A percentile compares a stretch with the other conserved stretches of the same genome.
Conservation (phyloP, 257 asterid genomes). For the Ilex asprella region DNA sequence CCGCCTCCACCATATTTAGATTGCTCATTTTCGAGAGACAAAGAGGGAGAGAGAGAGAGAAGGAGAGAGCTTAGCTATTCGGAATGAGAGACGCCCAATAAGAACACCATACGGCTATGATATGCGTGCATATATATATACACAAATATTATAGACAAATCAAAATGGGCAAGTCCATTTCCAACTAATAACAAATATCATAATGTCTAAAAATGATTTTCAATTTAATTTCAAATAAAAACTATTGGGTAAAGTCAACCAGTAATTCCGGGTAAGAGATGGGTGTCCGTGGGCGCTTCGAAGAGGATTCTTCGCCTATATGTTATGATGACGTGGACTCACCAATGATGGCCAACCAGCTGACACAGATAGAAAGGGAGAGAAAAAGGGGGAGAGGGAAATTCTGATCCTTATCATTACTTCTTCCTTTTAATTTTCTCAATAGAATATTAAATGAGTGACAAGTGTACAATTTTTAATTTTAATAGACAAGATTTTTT, state of each 20-base stretch:
- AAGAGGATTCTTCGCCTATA: slow-evolving; percentile 18
- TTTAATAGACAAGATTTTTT: too few relatives aligned
- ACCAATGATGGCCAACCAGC: slow-evolving; percentile 12
- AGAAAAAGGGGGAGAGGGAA: too few relatives aligned
- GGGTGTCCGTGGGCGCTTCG: slow-evolving; percentile 19
- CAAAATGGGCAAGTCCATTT: too few relatives aligned
- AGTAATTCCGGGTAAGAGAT: slow-evolving; percentile 24
- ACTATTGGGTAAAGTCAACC: slow-evolving; percentile 30
- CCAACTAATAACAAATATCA: too few relatives aligned
- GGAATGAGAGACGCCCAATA: not conserved
- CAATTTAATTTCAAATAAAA: not conserved
- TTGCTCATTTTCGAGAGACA: slow-evolving; percentile 34
- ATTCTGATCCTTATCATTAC: too few relatives aligned
- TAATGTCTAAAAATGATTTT: too few relatives aligned
- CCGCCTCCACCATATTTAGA: slow-evolving; percentile 62
- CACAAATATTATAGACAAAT: too few relatives aligned
- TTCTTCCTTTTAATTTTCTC: too few relatives aligned
- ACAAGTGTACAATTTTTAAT: too few relatives aligned
- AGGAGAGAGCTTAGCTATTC: not conserved
- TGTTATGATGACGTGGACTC: slow-evolving; percentile 34
- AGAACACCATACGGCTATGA: slow-evolving; percentile 13
- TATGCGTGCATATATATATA: not conserved
- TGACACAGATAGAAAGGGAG: slow-evolving; percentile 18
- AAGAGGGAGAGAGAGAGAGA: not conserved
- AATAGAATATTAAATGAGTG: too few relatives aligned